Evolutionary conservation across 1,139 yeast genomes (phyloP), one percentile per base, ranked within the genome.

Genomic region (Candida sp.): DNA sequence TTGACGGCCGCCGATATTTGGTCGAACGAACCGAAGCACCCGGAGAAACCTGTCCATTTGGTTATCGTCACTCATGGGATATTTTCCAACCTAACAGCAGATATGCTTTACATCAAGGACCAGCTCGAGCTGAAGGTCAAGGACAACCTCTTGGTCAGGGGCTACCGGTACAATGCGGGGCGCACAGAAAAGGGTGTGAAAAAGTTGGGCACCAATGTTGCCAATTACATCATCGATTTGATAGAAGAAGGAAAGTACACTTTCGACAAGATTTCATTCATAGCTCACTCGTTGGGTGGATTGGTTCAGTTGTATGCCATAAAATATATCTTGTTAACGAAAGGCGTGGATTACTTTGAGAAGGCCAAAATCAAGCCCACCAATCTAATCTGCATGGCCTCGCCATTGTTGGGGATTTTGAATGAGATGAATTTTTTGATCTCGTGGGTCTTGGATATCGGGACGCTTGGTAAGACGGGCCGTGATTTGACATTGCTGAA

Each of bases 221-320:
- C 94, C 0, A 86, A 87, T 56, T 88, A 81, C 66, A 71, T 94
- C 30, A 77, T 86, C 11, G 75, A 80, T 17, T 81, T 86, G 44
- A 74, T 89, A 3, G 67, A 68, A 25, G 67, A 66, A 25, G 72
- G 72, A 22, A 63, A 55, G 1, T 56, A 66, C 7, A 64, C 70
- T 12, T 77, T 88, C 7, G 66, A 69, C 3, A 86, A 83, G 59
- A 85, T 94, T 5, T 92, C 98, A 2, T 93, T 94, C 60, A 77
- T 96, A 35, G 97, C 93, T 0, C 99, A 94, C 68, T 93, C 98
- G 0, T 70, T 94, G 17, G 99, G 99, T 23, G 99, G 99, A 0
- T 73, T 89, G 28, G 86, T 88, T 4, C 98, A 94, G 69, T 81
- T 94, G 0, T 94, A 90, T 74, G 97, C 98, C 1, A 80, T 94